Base-by-base conservation (phyloP, 2,329 filamentous ascomycete species). In the Chrysoporthe deuterocubensis region DNA sequence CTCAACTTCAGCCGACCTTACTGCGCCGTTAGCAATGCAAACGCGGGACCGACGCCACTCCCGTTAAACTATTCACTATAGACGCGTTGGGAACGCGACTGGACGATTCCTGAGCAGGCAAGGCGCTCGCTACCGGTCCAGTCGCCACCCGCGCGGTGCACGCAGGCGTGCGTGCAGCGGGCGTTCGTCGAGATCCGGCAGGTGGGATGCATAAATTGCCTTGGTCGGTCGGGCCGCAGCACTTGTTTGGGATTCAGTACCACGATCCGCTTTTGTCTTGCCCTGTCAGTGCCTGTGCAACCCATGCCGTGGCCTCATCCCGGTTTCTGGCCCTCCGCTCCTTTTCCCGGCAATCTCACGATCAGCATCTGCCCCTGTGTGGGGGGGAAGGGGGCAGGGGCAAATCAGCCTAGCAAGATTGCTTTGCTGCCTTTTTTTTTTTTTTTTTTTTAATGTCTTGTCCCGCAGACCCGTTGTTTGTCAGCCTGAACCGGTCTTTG, bases 101-200 rank as follows among this genome's bases (percentile, higher is more conserved):
- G 50, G 32, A 34, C 26, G 50, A 54, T 54, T 16, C 50, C 50
- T 32, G 50, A 54, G 50, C 32, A 54, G 50, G 50, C 50, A 54
- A 54, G 6, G 21, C 48, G 13, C 18, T 48, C 46, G n/a, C 18
- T 46, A 14, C 4, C 46, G 8, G 18, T 50, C 21, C 26, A 21
- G 48, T 52, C n/a, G 48, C 37, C 37, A 40, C 37, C 37, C 6
- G 37, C 37, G 37, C 9, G 37, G 37, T 40, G 37, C 37, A 40
- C 37, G 37, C 37, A 40, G 9, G 37, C 9, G 37, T 13, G 50
- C 50, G 50, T 14, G 13, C 26, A 32, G 26, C 50, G 50, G 50
- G 50, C 50, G 14, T 21, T 13, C 26, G 21, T 54, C 50, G 4
- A 34, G 21, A 54, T 54, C 50, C 26, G 50, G 50, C 50, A 54